Conservation (phyloP, 768 basidiomycete genomes). For the Mrakia hoshinonis region DNA sequence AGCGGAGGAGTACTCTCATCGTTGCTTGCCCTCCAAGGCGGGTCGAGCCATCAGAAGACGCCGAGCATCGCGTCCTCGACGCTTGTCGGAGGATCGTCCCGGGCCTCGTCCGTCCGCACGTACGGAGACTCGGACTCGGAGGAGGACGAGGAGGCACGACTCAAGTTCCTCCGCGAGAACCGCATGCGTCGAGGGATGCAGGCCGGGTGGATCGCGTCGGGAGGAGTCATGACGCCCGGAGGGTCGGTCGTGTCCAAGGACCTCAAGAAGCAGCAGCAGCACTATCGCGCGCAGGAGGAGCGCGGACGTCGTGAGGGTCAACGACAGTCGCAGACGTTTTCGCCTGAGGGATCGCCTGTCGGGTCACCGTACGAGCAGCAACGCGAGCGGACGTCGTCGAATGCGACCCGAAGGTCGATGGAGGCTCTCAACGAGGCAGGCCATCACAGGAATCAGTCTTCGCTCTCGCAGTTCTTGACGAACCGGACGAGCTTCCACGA, state of each 20-base stretch:
- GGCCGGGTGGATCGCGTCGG: slow-evolving; percentile 30
- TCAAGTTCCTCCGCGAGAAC: slow-evolving; percentile 25
- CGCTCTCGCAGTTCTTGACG: slow-evolving; percentile 2
- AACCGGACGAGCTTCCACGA: slow-evolving; percentile 1
- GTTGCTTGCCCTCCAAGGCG: slow-evolving; percentile 45
- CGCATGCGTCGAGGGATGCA: slow-evolving; percentile 8
- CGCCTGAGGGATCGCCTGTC: no score
- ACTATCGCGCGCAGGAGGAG: no score
- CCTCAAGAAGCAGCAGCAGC: slow-evolving; percentile 1
- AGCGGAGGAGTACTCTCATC: slow-evolving; percentile 57
- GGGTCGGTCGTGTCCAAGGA: neutral
- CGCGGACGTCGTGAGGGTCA: neutral
- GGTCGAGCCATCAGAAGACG: slow-evolving; percentile 23
- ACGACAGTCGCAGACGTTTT: no score
- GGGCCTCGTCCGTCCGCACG: neutral
- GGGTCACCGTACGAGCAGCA: neutral
- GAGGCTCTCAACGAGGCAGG: neutral
- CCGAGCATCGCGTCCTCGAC: neutral
- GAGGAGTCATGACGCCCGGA: slow-evolving; percentile 35
- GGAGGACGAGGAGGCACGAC: slow-evolving; percentile 26
- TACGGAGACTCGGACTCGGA: slow-evolving; percentile 16
- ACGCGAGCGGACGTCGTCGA: neutral
- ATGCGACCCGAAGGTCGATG: neutral
- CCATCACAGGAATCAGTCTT: neutral
- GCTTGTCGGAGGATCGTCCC: slow-evolving; percentile 10